Evolutionary conservation across 805 yeast genomes (phyloP), one percentile per base, ranked within the genome.

Genomic region (Metschnikowia similis): DNA sequence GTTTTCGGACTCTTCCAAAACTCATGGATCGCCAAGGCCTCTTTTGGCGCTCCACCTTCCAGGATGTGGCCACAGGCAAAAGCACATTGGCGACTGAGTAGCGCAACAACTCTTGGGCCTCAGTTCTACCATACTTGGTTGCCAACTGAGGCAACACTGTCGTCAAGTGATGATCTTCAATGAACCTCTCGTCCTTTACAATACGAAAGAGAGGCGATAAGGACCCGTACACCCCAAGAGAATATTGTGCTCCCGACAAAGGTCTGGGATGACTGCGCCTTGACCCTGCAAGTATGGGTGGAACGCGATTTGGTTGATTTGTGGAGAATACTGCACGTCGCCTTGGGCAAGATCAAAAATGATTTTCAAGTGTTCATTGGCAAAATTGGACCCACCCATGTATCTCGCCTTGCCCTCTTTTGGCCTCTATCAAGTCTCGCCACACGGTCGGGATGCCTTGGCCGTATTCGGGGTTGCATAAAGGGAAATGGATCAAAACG

Each of bases 61-160:
- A 75, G 2, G 90, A 80, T 10, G 94, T 87, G 6, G 96, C 88
- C 16, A 89, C 70, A 26, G 96, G 95, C 36, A 87, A 62, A 7
- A 84, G 76, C 14, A 85, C 86, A 52, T 65, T 56, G 34, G 83
- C 84, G 49, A 80, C 73, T 8, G 84, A 83, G 86, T 89, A 87
- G 64, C 89, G 75, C 53, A 88, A 73, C 51, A 87, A 66, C 46
- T 88, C 70, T 58, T 81, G 85, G 13, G 86, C 81, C 35, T 75
- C 73, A n/a, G 83, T 72, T 50, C 77, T 82, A 26, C 61, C 60
- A 62, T 87, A 86, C 43, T 86, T 85, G 37, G 63, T 57, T n/a
- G 80, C 62, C 56, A 87, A 66, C 48, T 75, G 64, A 3, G 67
- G 66, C 34, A 71, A 55, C n/a, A 65, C 45, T 3, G 49, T 40